These are phyloP conservation scores for Hericium coralloides DNA, from an alignment of 768 basidiomycete genomes.

Conservation along the genomic window DNA sequence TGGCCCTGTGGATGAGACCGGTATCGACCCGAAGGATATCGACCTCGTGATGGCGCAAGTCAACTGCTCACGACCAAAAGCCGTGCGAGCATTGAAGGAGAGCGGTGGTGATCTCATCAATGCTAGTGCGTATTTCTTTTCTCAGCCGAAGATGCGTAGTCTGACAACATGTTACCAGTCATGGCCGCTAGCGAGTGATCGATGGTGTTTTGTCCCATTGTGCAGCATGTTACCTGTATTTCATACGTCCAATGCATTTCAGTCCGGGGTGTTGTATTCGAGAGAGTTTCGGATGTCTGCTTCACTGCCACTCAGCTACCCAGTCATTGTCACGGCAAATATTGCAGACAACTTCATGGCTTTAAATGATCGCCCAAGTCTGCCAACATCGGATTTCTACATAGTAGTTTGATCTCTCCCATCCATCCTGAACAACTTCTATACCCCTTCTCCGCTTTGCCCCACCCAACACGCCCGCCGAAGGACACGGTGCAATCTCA, in stretches of 20 bases:
- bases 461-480: slow-evolving; percentile 1
- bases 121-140: slow-evolving; percentile 62
- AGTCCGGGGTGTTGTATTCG: background rate
- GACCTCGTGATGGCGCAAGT: slow-evolving; percentile 92
- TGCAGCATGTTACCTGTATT: slow-evolving; percentile 18
- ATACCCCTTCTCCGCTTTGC: slow-evolving; percentile 33
- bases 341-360: background rate
- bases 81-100: slow-evolving; percentile 83
- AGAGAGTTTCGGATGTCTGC: background rate
- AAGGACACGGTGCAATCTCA: slow-evolving; percentile 31
- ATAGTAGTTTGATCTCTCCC: slow-evolving; percentile 89
- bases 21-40: slow-evolving; percentile 89
- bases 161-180: slow-evolving; percentile 37
- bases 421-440: slow-evolving; percentile 63
- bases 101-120: slow-evolving; percentile 93
- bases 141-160: background rate
- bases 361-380: background rate
- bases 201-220: slow-evolving; percentile 22
- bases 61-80: slow-evolving; percentile 85
- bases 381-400: slow-evolving; percentile 66
- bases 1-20: slow-evolving; percentile 76
- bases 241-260: slow-evolving; percentile 2
- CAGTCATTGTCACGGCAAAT: no score
- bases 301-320: no score
- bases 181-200: slow-evolving; percentile 88